Evolutionary conservation across 345 rosid genomes (phyloP).

Genomic region (Carallia brachiata): DNA sequence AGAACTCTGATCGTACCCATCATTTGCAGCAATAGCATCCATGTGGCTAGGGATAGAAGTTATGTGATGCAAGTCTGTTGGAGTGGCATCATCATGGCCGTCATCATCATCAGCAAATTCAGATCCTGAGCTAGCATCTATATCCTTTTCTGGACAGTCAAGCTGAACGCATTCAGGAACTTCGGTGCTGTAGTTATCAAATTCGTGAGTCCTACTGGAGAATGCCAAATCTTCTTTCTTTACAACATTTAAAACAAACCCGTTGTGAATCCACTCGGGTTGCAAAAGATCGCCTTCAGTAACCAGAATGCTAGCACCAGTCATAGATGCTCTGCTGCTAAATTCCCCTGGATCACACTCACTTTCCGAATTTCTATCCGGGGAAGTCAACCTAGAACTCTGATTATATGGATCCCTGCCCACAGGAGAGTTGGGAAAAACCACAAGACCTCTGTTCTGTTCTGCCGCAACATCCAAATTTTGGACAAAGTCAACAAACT

Average conservation of each 20-base stretch:
- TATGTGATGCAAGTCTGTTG: constrained; percentile 2
- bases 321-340: constrained; percentile 27
- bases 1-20: constrained; percentile 12
- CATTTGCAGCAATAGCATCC: constrained; percentile 1
- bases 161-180: constrained; percentile 63
- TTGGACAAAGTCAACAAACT: constrained; percentile 74
- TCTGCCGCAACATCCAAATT: constrained; percentile 61
- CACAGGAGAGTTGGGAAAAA: constrained; percentile 45
- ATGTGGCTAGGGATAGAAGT: constrained; percentile 2
- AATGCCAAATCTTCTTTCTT: constrained; percentile 55
- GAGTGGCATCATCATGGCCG: constrained; percentile 29
- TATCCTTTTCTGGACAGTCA: constrained; percentile 63
- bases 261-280: constrained; percentile 65
- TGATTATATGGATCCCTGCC: constrained; percentile 42
- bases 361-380: constrained; percentile 43
- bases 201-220: constrained; percentile 34
- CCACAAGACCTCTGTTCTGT: constrained; percentile 40
- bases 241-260: constrained; percentile 71
- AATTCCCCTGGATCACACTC: constrained; percentile 46
- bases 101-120: constrained; percentile 34
- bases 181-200: constrained; percentile 39
- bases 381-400: constrained; percentile 39
- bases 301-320: constrained; percentile 57
- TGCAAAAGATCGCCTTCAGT: constrained; percentile 82
- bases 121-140: constrained; percentile 63